phyloP scores from a whole-genome alignment of 768 basidiomycete genomes.

The Mycena crocata region DNA sequence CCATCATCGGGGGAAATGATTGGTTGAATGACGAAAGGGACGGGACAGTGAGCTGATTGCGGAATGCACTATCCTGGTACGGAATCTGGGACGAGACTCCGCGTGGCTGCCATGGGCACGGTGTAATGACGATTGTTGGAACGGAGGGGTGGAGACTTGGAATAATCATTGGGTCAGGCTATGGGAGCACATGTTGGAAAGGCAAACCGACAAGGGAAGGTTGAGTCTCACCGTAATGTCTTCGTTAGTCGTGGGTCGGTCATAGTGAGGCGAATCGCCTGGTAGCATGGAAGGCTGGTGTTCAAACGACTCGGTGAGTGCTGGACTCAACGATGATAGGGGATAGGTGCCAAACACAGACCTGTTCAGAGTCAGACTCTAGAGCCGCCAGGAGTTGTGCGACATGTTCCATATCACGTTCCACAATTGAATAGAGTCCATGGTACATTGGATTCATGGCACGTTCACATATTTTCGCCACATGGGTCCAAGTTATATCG shows the following conservation, averaged over 20 bases:
- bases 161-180: slow-evolving; percentile 42
- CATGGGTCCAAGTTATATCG: slow-evolving; percentile 19
- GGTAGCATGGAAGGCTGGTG: neutral
- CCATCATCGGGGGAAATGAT: slow-evolving; percentile 57
- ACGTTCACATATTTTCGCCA: slow-evolving; percentile 26
- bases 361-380: slow-evolving; percentile 3
- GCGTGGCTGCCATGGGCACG: slow-evolving; percentile 52
- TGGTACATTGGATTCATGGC: slow-evolving; percentile 26
- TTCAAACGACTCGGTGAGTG: neutral
- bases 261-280: neutral
- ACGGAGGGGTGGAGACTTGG: slow-evolving; percentile 48
- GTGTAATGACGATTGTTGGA: slow-evolving; percentile 65
- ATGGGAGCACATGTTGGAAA: neutral
- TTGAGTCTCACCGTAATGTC: neutral
- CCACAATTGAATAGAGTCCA: slow-evolving; percentile 25
- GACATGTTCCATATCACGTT: slow-evolving; percentile 23
- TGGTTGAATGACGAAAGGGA: slow-evolving; percentile 58
- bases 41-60: slow-evolving; percentile 62
- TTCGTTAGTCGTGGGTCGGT: neutral
- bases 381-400: slow-evolving; percentile 20
- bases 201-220: neutral
- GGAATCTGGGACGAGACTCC: slow-evolving; percentile 61
- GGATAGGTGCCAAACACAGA: neutral
- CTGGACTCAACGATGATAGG: neutral
- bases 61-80: slow-evolving; percentile 66